These are phyloP conservation scores for Dentipellis sp. DNA, from an alignment of 768 basidiomycete species.

Conservation along the genomic window DNA sequence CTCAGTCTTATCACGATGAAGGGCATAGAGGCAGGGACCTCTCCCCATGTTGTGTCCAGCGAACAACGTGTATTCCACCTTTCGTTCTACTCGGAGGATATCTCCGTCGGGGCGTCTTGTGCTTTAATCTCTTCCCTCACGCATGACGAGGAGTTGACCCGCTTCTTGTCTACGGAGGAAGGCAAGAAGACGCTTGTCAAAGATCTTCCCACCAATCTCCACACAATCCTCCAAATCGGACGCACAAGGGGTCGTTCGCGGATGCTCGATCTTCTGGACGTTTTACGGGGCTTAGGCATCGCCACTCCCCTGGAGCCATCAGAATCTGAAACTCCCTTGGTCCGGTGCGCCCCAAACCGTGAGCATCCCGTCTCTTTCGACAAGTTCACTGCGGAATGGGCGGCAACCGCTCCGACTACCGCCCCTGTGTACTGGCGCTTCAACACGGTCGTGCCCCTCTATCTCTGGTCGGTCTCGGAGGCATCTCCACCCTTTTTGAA, in stretches of 20 bases:
- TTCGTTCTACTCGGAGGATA: conserved; percentile 51
- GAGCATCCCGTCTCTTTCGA: conserved; percentile 40
- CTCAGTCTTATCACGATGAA: conserved; percentile 49
- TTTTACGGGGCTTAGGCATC: conserved; percentile 49
- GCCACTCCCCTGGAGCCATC: conserved; percentile 48
- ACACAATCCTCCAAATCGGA: conserved; percentile 45
- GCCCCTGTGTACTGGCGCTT: conserved; percentile 63
- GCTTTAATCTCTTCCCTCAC: conserved; percentile 48
- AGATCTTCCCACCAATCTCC: conserved; percentile 43
- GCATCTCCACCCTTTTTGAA: conserved; percentile 46
- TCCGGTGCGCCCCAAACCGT: conserved; percentile 35
- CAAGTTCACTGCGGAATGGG: conserved; percentile 34
- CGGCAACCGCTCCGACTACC: conserved; percentile 28
- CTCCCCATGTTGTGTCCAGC: conserved; percentile 38
- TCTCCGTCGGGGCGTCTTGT: conserved; percentile 59
- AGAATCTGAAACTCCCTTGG: conserved; percentile 28
- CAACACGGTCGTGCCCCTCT: conserved; percentile 42
- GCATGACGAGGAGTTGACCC: conserved; percentile 47
- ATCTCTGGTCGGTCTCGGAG: conserved; percentile 50
- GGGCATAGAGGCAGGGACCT: conserved; percentile 33
- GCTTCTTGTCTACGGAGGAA: conserved; percentile 37
- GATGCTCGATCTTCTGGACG: conserved; percentile 51
- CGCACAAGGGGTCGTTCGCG: conserved; percentile 50
- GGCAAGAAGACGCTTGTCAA: conserved; percentile 41
- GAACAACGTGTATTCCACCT: conserved; percentile 50